Evolutionary conservation across 768 basidiomycete genomes (phyloP), one percentile per base, ranked within the genome.

Genomic region (Amyloporia xantha): DNA sequence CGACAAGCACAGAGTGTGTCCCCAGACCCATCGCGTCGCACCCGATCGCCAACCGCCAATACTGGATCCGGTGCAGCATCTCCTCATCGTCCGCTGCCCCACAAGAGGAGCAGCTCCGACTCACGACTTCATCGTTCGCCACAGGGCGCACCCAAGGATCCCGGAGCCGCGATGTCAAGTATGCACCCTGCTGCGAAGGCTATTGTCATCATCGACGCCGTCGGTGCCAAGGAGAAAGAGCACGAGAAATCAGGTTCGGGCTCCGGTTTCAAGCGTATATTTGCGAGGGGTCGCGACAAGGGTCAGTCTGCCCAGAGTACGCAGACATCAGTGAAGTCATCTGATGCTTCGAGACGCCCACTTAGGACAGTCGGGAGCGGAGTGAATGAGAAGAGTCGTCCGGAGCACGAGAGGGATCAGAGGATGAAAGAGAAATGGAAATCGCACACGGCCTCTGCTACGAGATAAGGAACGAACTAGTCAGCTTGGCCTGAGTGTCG

Each of bases 161-260:
- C 54, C 9, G 51, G 53, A 36, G 51, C 48, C 26, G 49, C 53
- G 36, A 54, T 54, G 41, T 59, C 62, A 19, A 64, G 66, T 27
- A 67, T 70, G 62, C 70, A 78, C 5, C 60, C 77, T 17, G 66
- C 76, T n/a, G 78, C 79, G 26, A 85, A 82, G 59, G 75, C 81
- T 6, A 78, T 84, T 46, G 80, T 75, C 5, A 72, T 81, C 49
- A 67, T 83, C 38, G 82, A 84, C 44, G 74, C 77, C 4, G 66
- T 80, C 48, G 76, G 79, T 21, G 69, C 71, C 27, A 77, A 75
- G 61, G 55, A 57, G 48, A 47, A 45, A 35, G 56, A 57, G 51
- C 42, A 53, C 28, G 52, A 60, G 54, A 59, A 61, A 54, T 43
- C 49, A 28, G 30, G 49, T 28, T 43, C 57, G 27, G 49, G 52